Conservation (phyloP, 2,329 filamentous ascomycete genomes). For the Purpureocillium takamizusanense region DNA sequence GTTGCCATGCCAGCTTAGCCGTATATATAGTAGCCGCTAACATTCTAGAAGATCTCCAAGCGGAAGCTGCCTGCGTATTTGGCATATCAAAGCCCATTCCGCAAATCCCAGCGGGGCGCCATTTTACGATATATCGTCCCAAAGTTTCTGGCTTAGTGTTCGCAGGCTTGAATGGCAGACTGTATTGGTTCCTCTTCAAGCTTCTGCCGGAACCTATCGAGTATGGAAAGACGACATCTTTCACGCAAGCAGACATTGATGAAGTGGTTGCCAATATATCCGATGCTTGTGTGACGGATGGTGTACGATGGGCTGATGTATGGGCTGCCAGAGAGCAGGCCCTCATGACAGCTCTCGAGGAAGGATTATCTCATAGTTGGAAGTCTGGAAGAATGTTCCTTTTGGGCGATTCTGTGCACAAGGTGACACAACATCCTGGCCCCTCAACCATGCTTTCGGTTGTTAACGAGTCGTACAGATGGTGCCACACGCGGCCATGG, state of each 20-base stretch:
- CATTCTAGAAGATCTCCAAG: too few relatives aligned
- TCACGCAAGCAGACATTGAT: background rate
- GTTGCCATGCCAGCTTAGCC: too few relatives aligned
- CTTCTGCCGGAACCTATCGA: background rate
- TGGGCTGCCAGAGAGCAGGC: background rate
- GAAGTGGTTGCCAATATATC: background rate
- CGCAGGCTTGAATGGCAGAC: background rate
- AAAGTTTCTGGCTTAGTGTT: background rate
- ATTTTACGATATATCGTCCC: background rate
- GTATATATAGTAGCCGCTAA: too few relatives aligned
- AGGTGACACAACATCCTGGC: background rate
- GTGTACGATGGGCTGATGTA: background rate
- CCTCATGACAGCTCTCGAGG: background rate
- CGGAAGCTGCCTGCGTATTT: too few relatives aligned
- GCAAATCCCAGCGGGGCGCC: too few relatives aligned
- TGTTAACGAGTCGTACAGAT: background rate
- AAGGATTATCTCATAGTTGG: background rate
- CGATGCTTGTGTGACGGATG: background rate
- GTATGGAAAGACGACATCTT: background rate
- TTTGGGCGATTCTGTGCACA: background rate
- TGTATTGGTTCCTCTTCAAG: background rate
- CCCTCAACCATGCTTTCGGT: background rate
- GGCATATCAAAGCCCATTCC: too few relatives aligned
- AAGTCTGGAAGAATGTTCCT: background rate
- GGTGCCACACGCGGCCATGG: background rate